These are phyloP conservation scores for Debaryomyces castellii DNA, from an alignment of 805 yeast species.

Conservation along the genomic window DNA sequence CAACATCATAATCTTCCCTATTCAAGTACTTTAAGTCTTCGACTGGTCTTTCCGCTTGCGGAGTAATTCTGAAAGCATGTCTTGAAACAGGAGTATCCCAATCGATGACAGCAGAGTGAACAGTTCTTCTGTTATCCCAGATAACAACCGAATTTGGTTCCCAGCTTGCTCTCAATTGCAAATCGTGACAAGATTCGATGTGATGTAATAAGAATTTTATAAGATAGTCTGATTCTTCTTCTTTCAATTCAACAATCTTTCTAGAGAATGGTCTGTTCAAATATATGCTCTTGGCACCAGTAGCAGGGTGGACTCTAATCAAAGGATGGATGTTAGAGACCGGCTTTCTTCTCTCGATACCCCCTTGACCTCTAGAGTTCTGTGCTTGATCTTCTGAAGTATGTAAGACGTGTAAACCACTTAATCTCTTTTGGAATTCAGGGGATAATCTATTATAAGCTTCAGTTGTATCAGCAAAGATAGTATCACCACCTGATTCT, in stretches of 20 bases:
- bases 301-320: constrained; percentile 71
- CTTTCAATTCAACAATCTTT: constrained; percentile 68
- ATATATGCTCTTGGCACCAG: constrained; percentile 58
- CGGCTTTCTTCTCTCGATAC: constrained; percentile 63
- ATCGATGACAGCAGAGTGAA: constrained; percentile 70
- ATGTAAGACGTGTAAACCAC: constrained; percentile 66
- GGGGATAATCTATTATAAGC: constrained; percentile 74
- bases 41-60: constrained; percentile 72
- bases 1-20: constrained; percentile 32
- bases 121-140: constrained; percentile 77
- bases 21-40: constrained; percentile 39
- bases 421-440: constrained; percentile 54
- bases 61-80: constrained; percentile 74
- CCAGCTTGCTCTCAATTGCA: constrained; percentile 71
- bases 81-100: constrained; percentile 68
- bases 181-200: constrained; percentile 53
- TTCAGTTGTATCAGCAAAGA: constrained; percentile 68
- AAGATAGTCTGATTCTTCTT: constrained; percentile 65
- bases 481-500: constrained; percentile 75
- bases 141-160: constrained; percentile 67
- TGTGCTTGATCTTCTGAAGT: constrained; percentile 70
- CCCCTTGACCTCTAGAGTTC: constrained; percentile 54
- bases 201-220: constrained; percentile 57
- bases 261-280: constrained; percentile 63
- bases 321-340: constrained; percentile 68